Base-by-base conservation (phyloP, 2,329 filamentous ascomycete species). In the Ophiostoma perfectum region DNA sequence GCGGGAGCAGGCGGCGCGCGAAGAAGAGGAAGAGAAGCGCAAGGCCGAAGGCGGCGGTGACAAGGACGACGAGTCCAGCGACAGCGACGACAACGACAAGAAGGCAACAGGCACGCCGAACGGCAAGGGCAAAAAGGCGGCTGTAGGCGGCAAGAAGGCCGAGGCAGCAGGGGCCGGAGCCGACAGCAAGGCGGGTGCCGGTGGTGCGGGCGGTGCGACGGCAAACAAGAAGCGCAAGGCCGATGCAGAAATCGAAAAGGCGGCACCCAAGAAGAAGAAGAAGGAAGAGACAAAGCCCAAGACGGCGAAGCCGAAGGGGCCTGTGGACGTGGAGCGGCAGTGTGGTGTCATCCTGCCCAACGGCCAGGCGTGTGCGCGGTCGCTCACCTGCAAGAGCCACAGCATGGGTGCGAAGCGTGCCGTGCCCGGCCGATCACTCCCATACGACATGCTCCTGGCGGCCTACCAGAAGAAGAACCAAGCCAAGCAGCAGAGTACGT, bases 391-490 rank as follows among this genome's bases (percentile, higher is more conserved):
- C 82, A 97, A 97, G 79, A 94, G 90, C 70, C 93, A 97, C 73
- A 89, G 86, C n/a, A 97, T 97, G 93, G 93, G 93, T 11, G 90
- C 93, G 5, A 97, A 97, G 79, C 85, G 93, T 73, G 90, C 90
- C 0, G 93, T 97, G 3, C 90, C 92, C 5, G 93, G 93, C 0
- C 85, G 93, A 70, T 95, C 91, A 62, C 80, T 96, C 70, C 93
- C 93, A 1, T 97, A 97, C 75, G 93, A 97, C 77, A 95, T 96
- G 89, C 81, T 97, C 52, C 83, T 97, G 49, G 88, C 90, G 14
- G 89, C 90, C 7, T 95, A 95, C 75, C 91, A 95, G 78, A 97
- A 98, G 84, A 98, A 97, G 83, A 99, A 99, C 75, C 95, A 98
- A 78, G 95, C 95, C 36, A 96, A 97, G 76, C 92, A 97, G 80